Evolutionary conservation across 345 rosid genomes (phyloP).

Genomic region (Pelargonium nanum): DNA sequence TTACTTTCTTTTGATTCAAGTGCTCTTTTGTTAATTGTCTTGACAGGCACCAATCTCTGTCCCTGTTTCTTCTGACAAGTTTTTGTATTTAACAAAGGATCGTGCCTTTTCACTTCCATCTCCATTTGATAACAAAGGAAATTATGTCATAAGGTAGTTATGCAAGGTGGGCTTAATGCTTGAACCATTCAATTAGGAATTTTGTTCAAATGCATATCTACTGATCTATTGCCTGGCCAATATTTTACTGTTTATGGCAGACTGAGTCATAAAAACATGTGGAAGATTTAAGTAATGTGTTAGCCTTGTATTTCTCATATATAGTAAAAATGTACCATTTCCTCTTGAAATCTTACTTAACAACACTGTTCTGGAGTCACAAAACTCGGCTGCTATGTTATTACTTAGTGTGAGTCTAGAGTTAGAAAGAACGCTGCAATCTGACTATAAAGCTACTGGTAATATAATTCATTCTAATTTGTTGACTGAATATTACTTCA

Average conservation of each 20-base stretch:
- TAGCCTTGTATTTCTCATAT: too few species aligned
- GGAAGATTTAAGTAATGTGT: too few species aligned
- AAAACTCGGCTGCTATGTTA: too few species aligned
- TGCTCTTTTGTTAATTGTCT: conserved; percentile 10
- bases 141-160: conserved; percentile 77
- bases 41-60: conserved; percentile 66
- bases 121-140: conserved; percentile 83
- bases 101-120: conserved; percentile 71
- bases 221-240: background rate
- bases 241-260: background rate
- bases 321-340: too few species aligned
- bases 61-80: conserved; percentile 82
- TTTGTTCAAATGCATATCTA: background rate
- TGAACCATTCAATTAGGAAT: conserved; percentile 2
- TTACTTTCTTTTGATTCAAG: conserved; percentile 5
- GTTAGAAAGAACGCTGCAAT: background rate
- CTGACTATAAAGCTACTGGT: background rate
- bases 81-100: conserved; percentile 70
- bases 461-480: background rate
- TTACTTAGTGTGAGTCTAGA: too few species aligned
- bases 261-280: too few species aligned
- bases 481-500: background rate
- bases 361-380: too few species aligned
- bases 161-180: background rate
- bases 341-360: too few species aligned